Conservation (phyloP, 768 basidiomycete genomes). For the Macrolepiota albuminosa region DNA sequence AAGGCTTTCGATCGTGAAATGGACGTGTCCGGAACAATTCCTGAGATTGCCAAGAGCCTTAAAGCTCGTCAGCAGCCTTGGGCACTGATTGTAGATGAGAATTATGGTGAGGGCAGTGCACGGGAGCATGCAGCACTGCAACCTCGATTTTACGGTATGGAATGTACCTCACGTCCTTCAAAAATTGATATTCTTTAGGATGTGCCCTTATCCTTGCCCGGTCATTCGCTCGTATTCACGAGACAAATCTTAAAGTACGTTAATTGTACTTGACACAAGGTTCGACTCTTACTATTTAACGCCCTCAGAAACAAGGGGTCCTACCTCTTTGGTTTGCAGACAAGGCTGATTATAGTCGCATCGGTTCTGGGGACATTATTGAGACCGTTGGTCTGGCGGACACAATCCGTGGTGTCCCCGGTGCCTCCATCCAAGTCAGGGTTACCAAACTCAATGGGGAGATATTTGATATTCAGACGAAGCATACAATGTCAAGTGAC, state of each 20-base stretch:
- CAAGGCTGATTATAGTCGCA: conserved; percentile 79
- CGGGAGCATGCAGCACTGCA: conserved; percentile 97
- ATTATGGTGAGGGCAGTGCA: conserved; percentile 97
- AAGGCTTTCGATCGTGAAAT: conserved; percentile 78
- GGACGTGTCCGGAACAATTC: conserved; percentile 72
- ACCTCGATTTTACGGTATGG: conserved; percentile 84
- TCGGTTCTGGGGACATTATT: conserved; percentile 77
- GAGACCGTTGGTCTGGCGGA: conserved; percentile 81
- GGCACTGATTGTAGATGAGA: conserved; percentile 93
- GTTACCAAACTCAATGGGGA: conserved; percentile 67
- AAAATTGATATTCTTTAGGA: conserved; percentile 36
- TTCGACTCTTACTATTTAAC: conserved; percentile 7
- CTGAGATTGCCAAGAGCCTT: conserved; percentile 84
- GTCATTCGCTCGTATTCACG: conserved; percentile 97
- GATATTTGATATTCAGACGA: conserved; percentile 62
- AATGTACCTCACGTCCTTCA: not conserved
- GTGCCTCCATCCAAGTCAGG: conserved; percentile 47
- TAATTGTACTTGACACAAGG: not conserved
- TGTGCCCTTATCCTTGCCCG: conserved; percentile 85
- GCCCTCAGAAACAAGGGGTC: conserved; percentile 88
- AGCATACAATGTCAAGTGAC: conserved; percentile 87
- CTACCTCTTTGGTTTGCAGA: conserved; percentile 93
- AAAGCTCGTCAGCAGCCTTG: conserved; percentile 83
- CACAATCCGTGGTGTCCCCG: conserved; percentile 46
- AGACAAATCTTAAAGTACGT: conserved; percentile 89